phyloP scores from a whole-genome alignment of 176 grass and related monocot species.

The Poa annua region DNA sequence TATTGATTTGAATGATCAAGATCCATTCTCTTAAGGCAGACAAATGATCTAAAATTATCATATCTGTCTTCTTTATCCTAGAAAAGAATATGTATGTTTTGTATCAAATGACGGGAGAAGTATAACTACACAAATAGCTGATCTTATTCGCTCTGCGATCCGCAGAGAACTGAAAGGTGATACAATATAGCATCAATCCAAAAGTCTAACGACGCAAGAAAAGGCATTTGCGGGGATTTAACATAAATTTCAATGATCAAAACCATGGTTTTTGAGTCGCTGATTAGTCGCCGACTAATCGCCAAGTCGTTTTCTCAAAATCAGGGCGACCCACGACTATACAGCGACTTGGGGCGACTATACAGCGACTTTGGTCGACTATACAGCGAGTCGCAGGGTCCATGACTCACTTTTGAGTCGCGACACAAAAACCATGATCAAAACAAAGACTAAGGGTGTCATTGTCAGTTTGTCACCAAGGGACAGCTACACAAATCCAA shows the following conservation, averaged over 20 bases:
- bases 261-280: too few relatives aligned
- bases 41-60: not conserved
- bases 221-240: not conserved
- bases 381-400: too few relatives aligned
- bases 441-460: not conserved
- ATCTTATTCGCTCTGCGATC: constrained; percentile 12
- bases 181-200: constrained; percentile 33
- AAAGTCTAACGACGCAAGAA: constrained; percentile 28
- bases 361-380: too few relatives aligned
- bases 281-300: too few relatives aligned
- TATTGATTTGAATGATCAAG: constrained; percentile 15
- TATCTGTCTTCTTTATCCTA: not conserved
- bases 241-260: not conserved
- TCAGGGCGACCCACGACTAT: too few relatives aligned
- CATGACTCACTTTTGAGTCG: too few relatives aligned
- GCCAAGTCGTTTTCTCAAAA: too few relatives aligned
- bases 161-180: not conserved
- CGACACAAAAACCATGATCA: not conserved
- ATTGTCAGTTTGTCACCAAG: constrained; percentile 29
- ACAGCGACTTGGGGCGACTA: too few relatives aligned
- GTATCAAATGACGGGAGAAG: constrained; percentile 21
- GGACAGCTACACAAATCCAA: constrained; percentile 31
- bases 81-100: not conserved
- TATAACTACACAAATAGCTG: constrained; percentile 18
- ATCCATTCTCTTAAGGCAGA: not conserved